phyloP scores from a whole-genome alignment of 306 rosid genomes.

The Rosa persica region DNA sequence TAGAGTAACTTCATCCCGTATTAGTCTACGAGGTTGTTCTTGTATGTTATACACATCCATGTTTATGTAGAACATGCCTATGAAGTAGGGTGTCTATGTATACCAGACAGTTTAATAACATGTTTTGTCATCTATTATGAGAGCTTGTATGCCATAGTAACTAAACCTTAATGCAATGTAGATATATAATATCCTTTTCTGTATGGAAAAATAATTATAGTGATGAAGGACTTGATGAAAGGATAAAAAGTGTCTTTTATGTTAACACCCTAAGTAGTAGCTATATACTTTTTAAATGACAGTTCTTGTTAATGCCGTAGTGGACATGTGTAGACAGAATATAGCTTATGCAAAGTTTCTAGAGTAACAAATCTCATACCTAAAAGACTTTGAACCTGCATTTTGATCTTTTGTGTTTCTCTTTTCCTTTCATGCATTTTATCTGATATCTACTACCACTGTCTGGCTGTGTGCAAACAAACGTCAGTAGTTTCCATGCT shows the following conservation, averaged over 20 bases:
- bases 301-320: background rate
- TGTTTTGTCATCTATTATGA: background rate
- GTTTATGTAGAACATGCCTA: background rate
- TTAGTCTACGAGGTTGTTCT: background rate
- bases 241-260: background rate
- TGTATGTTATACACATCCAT: background rate
- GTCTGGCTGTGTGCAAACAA: background rate
- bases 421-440: background rate
- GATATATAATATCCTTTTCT: background rate
- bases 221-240: background rate
- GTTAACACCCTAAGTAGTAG: background rate
- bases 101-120: background rate
- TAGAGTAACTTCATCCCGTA: background rate
- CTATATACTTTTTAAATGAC: background rate
- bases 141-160: background rate
- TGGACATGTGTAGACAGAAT: background rate
- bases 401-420: conserved; percentile 1
- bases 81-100: background rate
- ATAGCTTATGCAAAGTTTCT: background rate
- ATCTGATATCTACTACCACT: background rate
- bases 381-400: background rate
- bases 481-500: background rate
- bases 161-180: background rate
- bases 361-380: background rate
- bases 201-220: background rate